Evolutionary conservation across 768 basidiomycete species (phyloP).

Genomic region (Phanerochaete sordida): DNA sequence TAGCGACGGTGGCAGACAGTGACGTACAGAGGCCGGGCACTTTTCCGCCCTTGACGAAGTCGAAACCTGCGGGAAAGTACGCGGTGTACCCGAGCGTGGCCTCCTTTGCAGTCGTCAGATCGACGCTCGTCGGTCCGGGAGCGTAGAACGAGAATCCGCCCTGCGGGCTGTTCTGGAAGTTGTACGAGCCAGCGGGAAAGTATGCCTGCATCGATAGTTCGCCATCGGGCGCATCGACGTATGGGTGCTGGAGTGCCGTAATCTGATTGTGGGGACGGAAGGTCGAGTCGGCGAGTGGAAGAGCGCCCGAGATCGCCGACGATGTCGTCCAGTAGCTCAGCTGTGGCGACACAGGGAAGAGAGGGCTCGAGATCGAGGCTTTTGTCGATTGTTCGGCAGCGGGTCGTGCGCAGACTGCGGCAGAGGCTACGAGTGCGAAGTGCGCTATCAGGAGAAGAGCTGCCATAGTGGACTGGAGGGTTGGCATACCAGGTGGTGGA

Average conservation of each 20-base stretch:
- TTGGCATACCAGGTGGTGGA: background rate
- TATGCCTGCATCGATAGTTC: conserved; percentile 21
- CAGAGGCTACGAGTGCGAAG: background rate
- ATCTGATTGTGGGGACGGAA: conserved; percentile 22
- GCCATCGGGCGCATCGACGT: conserved; percentile 23
- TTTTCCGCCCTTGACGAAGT: conserved; percentile 68
- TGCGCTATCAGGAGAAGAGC: background rate
- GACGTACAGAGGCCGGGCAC: conserved; percentile 61
- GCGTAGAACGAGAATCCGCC: conserved; percentile 76
- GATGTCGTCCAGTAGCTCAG: conserved; percentile 25
- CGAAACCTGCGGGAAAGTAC: conserved; percentile 59
- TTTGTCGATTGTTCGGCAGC: background rate
- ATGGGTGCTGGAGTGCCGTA: conserved; percentile 20
- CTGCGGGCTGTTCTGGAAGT: conserved; percentile 38
- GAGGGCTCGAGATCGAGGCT: conserved; percentile 7
- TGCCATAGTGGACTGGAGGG: background rate
- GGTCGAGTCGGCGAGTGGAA: conserved; percentile 26
- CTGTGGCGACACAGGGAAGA: conserved; percentile 22
- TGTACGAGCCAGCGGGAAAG: conserved; percentile 49
- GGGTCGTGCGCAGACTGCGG: background rate
- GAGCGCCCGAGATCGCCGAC: conserved; percentile 11
- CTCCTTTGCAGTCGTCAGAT: conserved; percentile 60
- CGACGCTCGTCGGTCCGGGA: conserved; percentile 47
- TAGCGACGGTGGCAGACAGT: background rate
- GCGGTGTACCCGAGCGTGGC: conserved; percentile 61